A percentile compares a stretch with the other conserved stretches of the same genome.
Conservation (phyloP, 2,329 filamentous ascomycete species). For the Arthroderma sp. region DNA sequence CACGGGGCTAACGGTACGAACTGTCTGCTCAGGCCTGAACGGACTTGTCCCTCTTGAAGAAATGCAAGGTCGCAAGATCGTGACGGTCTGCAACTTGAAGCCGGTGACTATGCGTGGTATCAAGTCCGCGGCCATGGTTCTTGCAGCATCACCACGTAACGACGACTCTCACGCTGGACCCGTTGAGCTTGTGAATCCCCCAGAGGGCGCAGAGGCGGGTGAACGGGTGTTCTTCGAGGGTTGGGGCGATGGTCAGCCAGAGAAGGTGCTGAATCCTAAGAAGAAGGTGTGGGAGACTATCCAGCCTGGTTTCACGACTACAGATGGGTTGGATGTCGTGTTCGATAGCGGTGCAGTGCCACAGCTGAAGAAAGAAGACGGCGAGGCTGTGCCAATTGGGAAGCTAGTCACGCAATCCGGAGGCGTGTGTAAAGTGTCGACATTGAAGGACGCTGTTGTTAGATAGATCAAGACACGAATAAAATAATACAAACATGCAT, state of each 20-base stretch:
- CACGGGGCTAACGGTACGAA: slow-evolving; percentile 82
- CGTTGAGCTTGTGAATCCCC: slow-evolving; percentile 82
- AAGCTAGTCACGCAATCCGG: slow-evolving; percentile 63
- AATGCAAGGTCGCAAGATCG: slow-evolving; percentile 92
- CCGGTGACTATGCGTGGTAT: slow-evolving; percentile 97
- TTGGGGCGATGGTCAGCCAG: slow-evolving; percentile 73
- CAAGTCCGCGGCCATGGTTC: slow-evolving; percentile 74
- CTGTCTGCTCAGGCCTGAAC: slow-evolving; percentile 93
- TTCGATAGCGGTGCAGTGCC: slow-evolving; percentile 72
- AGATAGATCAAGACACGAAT: slow-evolving; percentile 41
- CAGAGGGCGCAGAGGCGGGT: slow-evolving; percentile 63
- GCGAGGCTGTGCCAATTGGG: slow-evolving; percentile 42
- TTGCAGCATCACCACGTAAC: slow-evolving; percentile 76
- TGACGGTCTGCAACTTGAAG: slow-evolving; percentile 96
- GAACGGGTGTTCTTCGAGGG: slow-evolving; percentile 89
- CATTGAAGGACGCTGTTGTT: slow-evolving; percentile 65
- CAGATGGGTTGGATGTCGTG: slow-evolving; percentile 62
- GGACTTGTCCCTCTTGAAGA: slow-evolving; percentile 83
- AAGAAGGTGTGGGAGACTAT: slow-evolving; percentile 99
- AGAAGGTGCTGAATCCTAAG: slow-evolving; percentile 92
- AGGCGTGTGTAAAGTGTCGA: slow-evolving; percentile 71
- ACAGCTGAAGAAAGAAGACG: slow-evolving; percentile 55
- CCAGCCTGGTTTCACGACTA: slow-evolving; percentile 92
- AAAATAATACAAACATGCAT: no score
- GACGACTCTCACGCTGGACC: slow-evolving; percentile 78